Evolutionary conservation across 2,329 filamentous ascomycete species (phyloP), one percentile per base, ranked within the genome.

Genomic region (Ophiocordyceps camponoti-leonardi): DNA sequence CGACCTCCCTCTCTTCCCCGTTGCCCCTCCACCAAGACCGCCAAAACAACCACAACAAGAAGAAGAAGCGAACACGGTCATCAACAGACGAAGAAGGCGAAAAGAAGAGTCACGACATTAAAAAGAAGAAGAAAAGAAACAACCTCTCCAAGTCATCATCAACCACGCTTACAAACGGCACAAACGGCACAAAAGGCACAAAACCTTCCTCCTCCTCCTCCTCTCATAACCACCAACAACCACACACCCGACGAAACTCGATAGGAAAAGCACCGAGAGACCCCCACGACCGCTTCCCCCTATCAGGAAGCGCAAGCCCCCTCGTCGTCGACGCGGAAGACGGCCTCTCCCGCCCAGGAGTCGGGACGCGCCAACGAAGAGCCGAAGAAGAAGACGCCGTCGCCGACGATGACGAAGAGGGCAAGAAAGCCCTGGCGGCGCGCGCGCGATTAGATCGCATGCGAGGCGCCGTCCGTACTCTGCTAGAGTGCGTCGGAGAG

Each of bases 401-500:
- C 22, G 22, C 3, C 10, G 26, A 28, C 26, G 26, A 11, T 10
- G 26, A 28, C 6, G 26, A 28, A 2, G 7, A 11, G 26, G 26
- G 10, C 5, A 28, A 28, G 10, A 28, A 28, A 11, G 42, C 49
- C n/a, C 54, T 62, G 26, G 50, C 59, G 42, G 67, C 68, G 28
- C 68, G 63, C 13, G 59, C 61, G 49, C 69, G 79, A 42, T 59
- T 81, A 35, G 65, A 72, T 16, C 75, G 72, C 55, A 72, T 83
- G 61, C 67, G 69, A 48, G 75, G 67, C 42, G 79, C 79, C 35
- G 75, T 83, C 23, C 67, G 75, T 43, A 82, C 79, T 2, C 68
- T 83, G 14, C 72, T 83, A 28, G 79, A 83, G 58, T 83, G 79
- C 52, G 66, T 83, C 6, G 79, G 79, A 52, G 79, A 83, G 61